These are phyloP conservation scores for Backusella australiensis DNA, from an alignment of 192 early-diverging fungal species.

Conservation along the genomic window DNA sequence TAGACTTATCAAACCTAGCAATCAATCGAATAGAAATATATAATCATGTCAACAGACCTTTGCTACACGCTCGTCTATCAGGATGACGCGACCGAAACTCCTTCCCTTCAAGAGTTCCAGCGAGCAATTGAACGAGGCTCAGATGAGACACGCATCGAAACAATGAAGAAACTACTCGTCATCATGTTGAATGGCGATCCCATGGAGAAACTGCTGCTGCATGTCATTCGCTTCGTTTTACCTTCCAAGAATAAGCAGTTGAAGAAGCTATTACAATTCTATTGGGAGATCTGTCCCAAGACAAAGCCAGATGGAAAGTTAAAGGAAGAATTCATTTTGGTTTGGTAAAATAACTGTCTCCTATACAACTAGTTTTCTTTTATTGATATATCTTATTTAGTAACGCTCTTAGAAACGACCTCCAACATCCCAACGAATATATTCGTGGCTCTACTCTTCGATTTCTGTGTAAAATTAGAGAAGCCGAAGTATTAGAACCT, in stretches of 20 bases:
- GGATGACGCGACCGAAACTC: conserved; percentile 63
- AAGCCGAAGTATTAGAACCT: conserved; percentile 93
- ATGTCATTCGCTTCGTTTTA: conserved; percentile 97
- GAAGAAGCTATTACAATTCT: conserved; percentile 95
- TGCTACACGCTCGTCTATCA: conserved; percentile 65
- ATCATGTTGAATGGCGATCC: conserved; percentile 94
- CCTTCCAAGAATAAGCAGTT: conserved; percentile 95
- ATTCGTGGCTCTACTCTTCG: conserved; percentile 92
- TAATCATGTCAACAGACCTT: conserved; percentile 35
- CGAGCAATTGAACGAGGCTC: conserved; percentile 85
- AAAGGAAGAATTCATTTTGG: conserved; percentile 95
- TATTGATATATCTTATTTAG: conserved; percentile 29
- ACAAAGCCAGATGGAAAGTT: conserved; percentile 86
- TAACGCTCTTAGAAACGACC: conserved; percentile 92
- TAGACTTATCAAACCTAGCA: not conserved
- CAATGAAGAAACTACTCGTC: conserved; percentile 91
- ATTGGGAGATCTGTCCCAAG: conserved; percentile 98
- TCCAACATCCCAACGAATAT: conserved; percentile 98
- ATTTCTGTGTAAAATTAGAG: conserved; percentile 92
- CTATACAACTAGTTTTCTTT: not conserved
- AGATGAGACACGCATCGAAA: conserved; percentile 89
- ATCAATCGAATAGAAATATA: not conserved
- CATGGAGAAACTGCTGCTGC: conserved; percentile 87
- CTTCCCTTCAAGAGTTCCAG: conserved; percentile 69
- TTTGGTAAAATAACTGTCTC: conserved; percentile 57